Conservation (phyloP, 1,284 basidiomycete genomes). For the Cryptococcus sp. region DNA sequence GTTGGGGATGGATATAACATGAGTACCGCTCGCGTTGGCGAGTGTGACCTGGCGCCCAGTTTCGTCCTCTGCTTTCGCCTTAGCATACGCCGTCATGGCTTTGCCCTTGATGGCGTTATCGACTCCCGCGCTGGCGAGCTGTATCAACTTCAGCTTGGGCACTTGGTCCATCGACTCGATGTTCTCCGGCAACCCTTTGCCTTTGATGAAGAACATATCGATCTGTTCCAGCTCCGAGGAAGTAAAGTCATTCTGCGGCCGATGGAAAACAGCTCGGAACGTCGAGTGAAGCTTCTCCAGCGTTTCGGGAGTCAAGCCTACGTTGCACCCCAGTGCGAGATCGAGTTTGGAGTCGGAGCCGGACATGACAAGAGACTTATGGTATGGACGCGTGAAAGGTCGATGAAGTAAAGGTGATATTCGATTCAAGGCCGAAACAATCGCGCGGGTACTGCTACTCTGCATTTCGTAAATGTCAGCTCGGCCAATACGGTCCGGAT, state of each 20-base stretch:
- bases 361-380: no score
- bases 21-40: slow-evolving; percentile 45
- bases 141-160: slow-evolving; percentile 38
- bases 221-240: slow-evolving; percentile 11
- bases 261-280: slow-evolving; percentile 9
- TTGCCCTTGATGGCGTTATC: slow-evolving; percentile 27
- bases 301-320: slow-evolving; percentile 5
- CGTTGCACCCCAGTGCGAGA: slow-evolving; percentile 11
- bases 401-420: no score
- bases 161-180: slow-evolving; percentile 23
- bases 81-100: slow-evolving; percentile 19
- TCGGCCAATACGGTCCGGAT: no score
- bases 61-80: not conserved
- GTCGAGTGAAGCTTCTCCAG: slow-evolving; percentile 6
- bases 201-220: slow-evolving; percentile 16
- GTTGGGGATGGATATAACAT: slow-evolving; percentile 47
- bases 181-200: slow-evolving; percentile 8
- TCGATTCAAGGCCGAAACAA: no score
- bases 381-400: no score
- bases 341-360: no score
- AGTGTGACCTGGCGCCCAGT: slow-evolving; percentile 26
- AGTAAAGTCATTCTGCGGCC: slow-evolving; percentile 11
- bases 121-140: slow-evolving; percentile 41
- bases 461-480: no score
- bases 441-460: no score